These are phyloP conservation scores for Hypoxylon sp. DNA, from an alignment of 2,329 filamentous ascomycete genomes.

Conservation along the genomic window DNA sequence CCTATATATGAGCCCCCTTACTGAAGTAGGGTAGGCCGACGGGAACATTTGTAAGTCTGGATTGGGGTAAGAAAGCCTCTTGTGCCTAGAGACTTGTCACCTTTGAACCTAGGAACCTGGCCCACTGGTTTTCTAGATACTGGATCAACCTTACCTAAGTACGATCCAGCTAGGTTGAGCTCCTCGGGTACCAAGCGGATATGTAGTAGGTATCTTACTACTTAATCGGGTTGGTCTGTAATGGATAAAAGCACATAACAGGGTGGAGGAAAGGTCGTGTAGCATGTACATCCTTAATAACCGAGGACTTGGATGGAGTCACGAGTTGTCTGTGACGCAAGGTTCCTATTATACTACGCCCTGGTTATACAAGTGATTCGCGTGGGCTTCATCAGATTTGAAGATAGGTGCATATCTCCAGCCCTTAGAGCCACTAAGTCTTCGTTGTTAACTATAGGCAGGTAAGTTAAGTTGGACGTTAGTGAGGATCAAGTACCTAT, in stretches of 20 bases:
- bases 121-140: not conserved
- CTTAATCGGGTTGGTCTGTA: not conserved
- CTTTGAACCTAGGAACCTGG: not conserved
- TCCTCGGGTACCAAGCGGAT: not conserved
- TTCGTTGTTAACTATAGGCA: not conserved
- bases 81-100: not conserved
- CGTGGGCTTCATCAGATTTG: not conserved
- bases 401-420: not conserved
- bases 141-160: not conserved
- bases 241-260: not conserved
- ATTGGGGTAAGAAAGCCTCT: not conserved
- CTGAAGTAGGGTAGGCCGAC: not conserved
- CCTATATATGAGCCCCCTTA: too few relatives aligned
- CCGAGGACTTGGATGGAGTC: not conserved
- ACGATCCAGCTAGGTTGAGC: not conserved
- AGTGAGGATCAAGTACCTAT: not conserved
- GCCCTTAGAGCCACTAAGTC: not conserved
- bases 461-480: not conserved
- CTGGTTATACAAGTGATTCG: not conserved
- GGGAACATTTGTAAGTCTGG: not conserved
- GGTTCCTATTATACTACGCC: not conserved
- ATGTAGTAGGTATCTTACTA: not conserved
- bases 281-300: not conserved
- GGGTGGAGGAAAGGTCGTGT: not conserved
- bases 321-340: not conserved